Evolutionary conservation across 352 stramenopile species (phyloP).

Genomic region (Peronosclerospora sorghi): DNA sequence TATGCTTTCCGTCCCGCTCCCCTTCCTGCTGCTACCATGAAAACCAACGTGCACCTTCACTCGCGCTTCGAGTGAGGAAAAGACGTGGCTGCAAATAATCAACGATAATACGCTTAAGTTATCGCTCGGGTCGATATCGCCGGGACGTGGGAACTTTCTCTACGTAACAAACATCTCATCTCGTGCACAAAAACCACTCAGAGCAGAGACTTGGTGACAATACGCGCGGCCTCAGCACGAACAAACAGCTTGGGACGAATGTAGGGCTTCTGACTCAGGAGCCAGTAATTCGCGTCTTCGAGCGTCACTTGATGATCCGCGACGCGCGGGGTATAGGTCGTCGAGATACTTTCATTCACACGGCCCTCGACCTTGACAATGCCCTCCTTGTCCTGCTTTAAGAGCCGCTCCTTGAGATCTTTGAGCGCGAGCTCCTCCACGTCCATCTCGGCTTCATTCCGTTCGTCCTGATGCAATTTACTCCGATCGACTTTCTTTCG

Average conservation of each 20-base stretch:
- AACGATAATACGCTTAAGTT: constrained; percentile 18
- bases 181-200: too few relatives aligned
- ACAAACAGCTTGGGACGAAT: constrained; percentile 77
- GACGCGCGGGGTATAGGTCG: constrained; percentile 31
- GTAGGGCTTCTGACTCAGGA: constrained; percentile 79
- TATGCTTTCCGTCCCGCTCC: constrained; percentile 55
- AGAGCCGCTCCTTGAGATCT: constrained; percentile 69
- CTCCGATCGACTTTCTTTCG: constrained; percentile 79
- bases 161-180: background rate
- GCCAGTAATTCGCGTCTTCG: constrained; percentile 73
- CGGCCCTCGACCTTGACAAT: constrained; percentile 61
- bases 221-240: constrained; percentile 62
- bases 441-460: constrained; percentile 81
- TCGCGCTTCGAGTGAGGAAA: constrained; percentile 46
- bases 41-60: constrained; percentile 49
- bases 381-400: constrained; percentile 67
- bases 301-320: constrained; percentile 70
- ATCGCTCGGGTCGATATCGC: constrained; percentile 7
- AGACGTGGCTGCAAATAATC: constrained; percentile 1
- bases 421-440: constrained; percentile 73
- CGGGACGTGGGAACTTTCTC: background rate
- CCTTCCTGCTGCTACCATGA: constrained; percentile 32
- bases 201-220: constrained; percentile 70
- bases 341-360: constrained; percentile 71
- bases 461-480: constrained; percentile 67